Evolutionary conservation across 148 eudicot genomes (phyloP).

Genomic region (Euryodendron excelsum): DNA sequence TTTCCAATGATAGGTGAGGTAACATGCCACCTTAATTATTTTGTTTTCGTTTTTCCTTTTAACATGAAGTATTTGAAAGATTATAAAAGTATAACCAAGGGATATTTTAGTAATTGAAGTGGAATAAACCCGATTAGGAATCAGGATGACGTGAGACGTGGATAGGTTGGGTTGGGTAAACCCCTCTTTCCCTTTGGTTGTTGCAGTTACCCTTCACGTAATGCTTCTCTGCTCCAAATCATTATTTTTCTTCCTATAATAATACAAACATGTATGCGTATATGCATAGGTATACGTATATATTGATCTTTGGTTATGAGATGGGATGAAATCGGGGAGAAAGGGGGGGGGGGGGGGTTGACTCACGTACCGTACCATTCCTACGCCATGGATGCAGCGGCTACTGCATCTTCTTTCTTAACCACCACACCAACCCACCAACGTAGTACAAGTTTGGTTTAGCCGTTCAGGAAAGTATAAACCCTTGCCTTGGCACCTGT

Average conservation of each 20-base stretch:
- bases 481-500: not conserved
- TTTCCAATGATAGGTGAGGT: too few relatives aligned
- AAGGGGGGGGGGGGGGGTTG: too few relatives aligned
- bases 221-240: conserved; percentile 12
- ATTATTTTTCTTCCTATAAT: not conserved
- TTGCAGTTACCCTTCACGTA: conserved; percentile 14
- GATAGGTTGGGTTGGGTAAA: conserved; percentile 61
- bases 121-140: not conserved
- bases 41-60: too few relatives aligned
- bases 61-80: not conserved
- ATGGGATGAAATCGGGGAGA: too few relatives aligned
- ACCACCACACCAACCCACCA: conserved; percentile 42
- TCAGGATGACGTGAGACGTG: conserved; percentile 33
- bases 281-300: too few relatives aligned
- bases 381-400: too few relatives aligned
- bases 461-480: not conserved
- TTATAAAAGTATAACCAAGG: not conserved
- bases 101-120: conserved; percentile 3
- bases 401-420: too few relatives aligned
- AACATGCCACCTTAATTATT: too few relatives aligned
- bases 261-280: too few relatives aligned
- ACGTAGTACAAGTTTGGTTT: conserved; percentile 6
- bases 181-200: conserved; percentile 20
- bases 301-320: not conserved
- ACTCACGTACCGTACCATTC: too few relatives aligned